phyloP scores from a whole-genome alignment of 108 stramenopile genomes.

The Aurantiochytrium sp. region DNA sequence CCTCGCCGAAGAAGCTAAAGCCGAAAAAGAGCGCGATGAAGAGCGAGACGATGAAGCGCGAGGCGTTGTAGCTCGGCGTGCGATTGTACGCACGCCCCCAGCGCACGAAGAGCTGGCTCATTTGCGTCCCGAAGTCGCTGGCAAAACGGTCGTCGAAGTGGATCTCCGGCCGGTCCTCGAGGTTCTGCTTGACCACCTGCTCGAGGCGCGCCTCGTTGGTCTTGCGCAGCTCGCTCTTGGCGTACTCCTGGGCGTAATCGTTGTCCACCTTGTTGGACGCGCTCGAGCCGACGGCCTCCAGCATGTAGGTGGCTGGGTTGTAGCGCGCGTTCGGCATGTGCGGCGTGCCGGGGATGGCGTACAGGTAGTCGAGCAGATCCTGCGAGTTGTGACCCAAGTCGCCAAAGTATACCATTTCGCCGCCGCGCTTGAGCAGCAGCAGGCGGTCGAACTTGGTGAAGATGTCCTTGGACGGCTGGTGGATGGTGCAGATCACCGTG shows the following conservation, averaged over 20 bases:
- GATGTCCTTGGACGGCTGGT: conserved; percentile 39
- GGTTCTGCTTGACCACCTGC: background rate
- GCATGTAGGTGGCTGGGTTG: background rate
- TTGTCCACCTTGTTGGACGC: background rate
- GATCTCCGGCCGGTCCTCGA: conserved; percentile 46
- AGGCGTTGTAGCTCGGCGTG: background rate
- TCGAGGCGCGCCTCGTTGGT: background rate
- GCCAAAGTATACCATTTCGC: conserved; percentile 41
- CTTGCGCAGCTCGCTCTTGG: background rate
- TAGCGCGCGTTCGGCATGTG: background rate
- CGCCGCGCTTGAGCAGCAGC: conserved; percentile 40
- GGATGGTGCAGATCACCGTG: conserved; percentile 48
- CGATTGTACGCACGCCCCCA: background rate
- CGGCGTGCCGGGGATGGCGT: conserved; percentile 37
- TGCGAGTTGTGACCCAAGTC: conserved; percentile 60
- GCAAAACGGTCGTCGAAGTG: conserved; percentile 23
- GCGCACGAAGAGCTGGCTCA: background rate
- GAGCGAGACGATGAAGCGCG: conserved; percentile 15
- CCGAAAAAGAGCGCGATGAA: conserved; percentile 21
- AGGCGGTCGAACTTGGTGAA: conserved; percentile 43
- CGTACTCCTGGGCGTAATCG: background rate
- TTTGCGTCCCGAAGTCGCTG: background rate
- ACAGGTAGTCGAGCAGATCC: conserved; percentile 62
- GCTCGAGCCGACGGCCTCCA: background rate
- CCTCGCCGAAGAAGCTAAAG: background rate